A percentile compares a stretch with the other conserved stretches of the same genome.
Evolutionary conservation across 306 rosid genomes (phyloP).

Genomic region (Rosa chinensis): DNA sequence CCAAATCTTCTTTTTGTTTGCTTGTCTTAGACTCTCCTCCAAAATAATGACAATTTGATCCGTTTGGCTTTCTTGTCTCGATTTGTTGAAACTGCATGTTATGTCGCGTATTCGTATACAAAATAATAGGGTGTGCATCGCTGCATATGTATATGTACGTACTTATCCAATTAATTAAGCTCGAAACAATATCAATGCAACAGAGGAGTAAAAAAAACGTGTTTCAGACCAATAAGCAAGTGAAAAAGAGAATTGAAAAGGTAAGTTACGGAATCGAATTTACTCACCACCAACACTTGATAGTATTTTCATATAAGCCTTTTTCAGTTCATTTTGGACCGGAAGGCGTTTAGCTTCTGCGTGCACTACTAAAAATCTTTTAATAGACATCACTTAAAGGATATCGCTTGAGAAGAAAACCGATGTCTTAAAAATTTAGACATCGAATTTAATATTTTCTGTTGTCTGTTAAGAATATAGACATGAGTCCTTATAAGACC

Average conservation of each 20-base stretch:
- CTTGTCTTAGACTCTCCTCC: conserved; percentile 4
- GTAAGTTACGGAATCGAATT: no score
- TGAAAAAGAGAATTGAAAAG: no score
- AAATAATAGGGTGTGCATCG: not conserved
- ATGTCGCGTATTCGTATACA: not conserved
- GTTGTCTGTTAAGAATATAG: no score
- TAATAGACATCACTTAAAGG: no score
- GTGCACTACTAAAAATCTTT: not conserved
- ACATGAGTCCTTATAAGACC: no score
- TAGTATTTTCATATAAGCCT: not conserved
- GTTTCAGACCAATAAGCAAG: not conserved
- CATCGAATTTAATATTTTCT: no score
- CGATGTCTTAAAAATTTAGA: no score
- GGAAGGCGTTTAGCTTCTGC: not conserved
- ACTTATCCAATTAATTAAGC: not conserved
- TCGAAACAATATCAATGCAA: not conserved
- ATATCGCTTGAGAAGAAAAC: no score
- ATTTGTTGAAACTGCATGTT: not conserved
- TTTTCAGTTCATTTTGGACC: not conserved
- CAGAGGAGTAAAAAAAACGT: not conserved
- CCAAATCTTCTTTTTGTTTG: not conserved
- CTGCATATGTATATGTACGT: no score
- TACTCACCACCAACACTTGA: no score
- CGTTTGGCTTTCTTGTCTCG: not conserved
- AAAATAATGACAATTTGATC: not conserved